A percentile compares a stretch with the other conserved stretches of the same genome.
Evolutionary conservation across 1,284 basidiomycete genomes (phyloP).

Genomic region (Cryptococcus sp.): DNA sequence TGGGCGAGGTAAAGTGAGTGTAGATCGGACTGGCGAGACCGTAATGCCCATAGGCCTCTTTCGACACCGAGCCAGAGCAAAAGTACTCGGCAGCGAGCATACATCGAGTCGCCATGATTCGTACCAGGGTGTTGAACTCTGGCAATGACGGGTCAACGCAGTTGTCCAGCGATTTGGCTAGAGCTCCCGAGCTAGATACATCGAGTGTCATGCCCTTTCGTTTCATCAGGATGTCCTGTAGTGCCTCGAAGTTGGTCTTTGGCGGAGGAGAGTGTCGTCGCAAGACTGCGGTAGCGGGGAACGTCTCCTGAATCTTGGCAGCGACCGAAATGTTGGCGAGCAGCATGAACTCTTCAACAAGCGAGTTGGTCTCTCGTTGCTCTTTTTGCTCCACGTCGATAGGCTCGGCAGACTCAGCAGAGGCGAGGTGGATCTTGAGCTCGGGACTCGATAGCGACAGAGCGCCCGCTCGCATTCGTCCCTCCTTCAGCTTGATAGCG

Average conservation of each 20-base stretch:
- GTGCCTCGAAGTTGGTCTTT: constrained; percentile 86
- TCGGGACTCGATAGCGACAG: constrained; percentile 96
- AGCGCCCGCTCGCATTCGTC: constrained; percentile 88
- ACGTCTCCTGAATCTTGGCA: constrained; percentile 83
- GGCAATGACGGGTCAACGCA: constrained; percentile 76
- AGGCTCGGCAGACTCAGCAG: constrained; percentile 85
- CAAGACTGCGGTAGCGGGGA: constrained; percentile 91
- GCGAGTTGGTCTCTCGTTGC: constrained; percentile 84
- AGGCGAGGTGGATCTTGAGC: constrained; percentile 93
- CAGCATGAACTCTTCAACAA: constrained; percentile 99
- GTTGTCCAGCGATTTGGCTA: constrained; percentile 83
- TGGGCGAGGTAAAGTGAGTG: constrained; percentile 95
- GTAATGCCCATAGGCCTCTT: constrained; percentile 93
- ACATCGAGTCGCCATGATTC: constrained; percentile 98
- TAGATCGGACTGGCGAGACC: constrained; percentile 95
- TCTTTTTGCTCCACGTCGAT: constrained; percentile 98
- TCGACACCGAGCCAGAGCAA: constrained; percentile 85
- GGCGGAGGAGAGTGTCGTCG: constrained; percentile 93
- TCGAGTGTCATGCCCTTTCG: constrained; percentile 80
- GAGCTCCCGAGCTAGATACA: constrained; percentile 81
- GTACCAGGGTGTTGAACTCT: constrained; percentile 93
- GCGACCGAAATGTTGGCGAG: constrained; percentile 96
- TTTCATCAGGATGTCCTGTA: constrained; percentile 88
- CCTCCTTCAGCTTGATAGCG: constrained; percentile 77
- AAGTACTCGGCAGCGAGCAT: constrained; percentile 99